Conservation (phyloP, 345 rosid species). For the Camelina laxa region DNA sequence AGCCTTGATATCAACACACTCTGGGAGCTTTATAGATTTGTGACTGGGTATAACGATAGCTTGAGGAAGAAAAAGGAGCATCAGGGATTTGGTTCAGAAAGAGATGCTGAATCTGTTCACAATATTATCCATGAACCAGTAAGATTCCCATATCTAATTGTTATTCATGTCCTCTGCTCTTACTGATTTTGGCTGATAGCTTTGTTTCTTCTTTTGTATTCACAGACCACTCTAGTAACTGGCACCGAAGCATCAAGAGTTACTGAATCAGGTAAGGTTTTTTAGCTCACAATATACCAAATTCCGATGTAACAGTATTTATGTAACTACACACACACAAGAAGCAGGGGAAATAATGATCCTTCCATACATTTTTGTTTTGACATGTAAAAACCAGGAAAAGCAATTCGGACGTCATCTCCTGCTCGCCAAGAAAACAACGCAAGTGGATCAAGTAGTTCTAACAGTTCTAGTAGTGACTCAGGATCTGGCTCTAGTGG, state of each 20-base stretch:
- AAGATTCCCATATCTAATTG: conserved; percentile 25
- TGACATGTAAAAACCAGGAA: conserved; percentile 29
- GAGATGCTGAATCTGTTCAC: conserved; percentile 50
- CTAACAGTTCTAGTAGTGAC: conserved; percentile 49
- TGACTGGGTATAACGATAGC: conserved; percentile 57
- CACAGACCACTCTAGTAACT: conserved; percentile 28
- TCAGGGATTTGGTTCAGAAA: conserved; percentile 51
- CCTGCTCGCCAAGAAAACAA: conserved; percentile 35
- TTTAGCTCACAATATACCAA: conserved; percentile 3
- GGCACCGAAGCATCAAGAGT: conserved; percentile 39
- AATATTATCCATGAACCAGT: conserved; percentile 43
- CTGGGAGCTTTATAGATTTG: conserved; percentile 85
- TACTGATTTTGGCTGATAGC: conserved; percentile 10
- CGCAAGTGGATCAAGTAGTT: conserved; percentile 50
- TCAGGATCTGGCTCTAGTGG: conserved; percentile 48
- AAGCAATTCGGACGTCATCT: conserved; percentile 38
- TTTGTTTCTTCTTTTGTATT: conserved; percentile 31
- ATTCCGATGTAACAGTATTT: conserved; percentile 13
- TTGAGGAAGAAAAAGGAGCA: conserved; percentile 55
- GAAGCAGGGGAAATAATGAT: conserved; percentile 16
- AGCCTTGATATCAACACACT: conserved; percentile 76
- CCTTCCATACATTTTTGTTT: background rate
- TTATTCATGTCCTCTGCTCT: conserved; percentile 27
- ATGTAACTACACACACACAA: background rate
- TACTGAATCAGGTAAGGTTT: conserved; percentile 41